Conservation (phyloP, 116 monocot species). For the Cymodocea nodosa region DNA sequence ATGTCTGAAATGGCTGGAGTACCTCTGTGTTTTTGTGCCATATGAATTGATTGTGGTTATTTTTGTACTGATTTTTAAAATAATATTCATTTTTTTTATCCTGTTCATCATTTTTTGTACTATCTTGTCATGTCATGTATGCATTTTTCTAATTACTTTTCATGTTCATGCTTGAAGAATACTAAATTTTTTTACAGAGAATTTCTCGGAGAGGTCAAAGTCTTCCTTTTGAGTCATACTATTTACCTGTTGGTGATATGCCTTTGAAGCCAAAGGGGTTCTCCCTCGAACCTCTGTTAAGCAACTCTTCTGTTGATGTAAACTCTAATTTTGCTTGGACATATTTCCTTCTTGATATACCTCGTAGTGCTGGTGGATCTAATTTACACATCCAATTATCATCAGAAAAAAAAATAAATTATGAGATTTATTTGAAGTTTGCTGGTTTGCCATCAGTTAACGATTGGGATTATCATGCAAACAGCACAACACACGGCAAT, state of each 20-base stretch:
- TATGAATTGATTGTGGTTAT: not conserved
- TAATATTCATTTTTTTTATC: not conserved
- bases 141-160: not conserved
- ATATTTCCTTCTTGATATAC: conserved; percentile 62
- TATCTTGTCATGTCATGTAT: not conserved
- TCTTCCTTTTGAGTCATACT: conserved; percentile 60
- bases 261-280: conserved; percentile 17
- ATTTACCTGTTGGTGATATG: conserved; percentile 34
- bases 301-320: conserved; percentile 40
- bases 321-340: conserved; percentile 48
- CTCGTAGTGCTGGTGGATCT: conserved; percentile 63
- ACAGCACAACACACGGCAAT: conserved; percentile 40
- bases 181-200: conserved; percentile 34
- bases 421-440: conserved; percentile 55
- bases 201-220: conserved; percentile 24
- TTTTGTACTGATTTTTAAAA: too few species aligned
- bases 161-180: not conserved
- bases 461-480: conserved; percentile 60
- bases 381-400: conserved; percentile 52
- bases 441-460: conserved; percentile 51
- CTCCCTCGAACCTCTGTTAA: conserved; percentile 41
- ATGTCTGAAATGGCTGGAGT: too few species aligned
- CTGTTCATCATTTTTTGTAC: not conserved
- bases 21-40: not conserved
- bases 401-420: conserved; percentile 36